Conservation (phyloP, 108 stramenopile genomes). For the Discostella stelligeroides region DNA sequence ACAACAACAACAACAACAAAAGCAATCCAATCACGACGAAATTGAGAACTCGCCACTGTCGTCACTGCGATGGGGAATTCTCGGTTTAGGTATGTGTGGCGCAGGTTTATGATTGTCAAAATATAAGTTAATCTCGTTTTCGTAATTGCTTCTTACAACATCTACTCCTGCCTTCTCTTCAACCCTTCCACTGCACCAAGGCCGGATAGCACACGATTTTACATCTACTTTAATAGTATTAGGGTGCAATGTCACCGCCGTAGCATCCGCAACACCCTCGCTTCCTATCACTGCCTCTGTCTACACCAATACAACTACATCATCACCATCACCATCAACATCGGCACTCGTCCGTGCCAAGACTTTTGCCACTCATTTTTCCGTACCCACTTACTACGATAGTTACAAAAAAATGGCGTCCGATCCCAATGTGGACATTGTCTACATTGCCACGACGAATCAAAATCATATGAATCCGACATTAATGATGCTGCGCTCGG, state of each 20-base stretch:
- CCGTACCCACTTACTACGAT: constrained; percentile 42
- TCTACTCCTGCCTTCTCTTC: too few species aligned
- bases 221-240: constrained; percentile 44
- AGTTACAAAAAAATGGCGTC: constrained; percentile 65
- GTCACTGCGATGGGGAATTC: constrained; percentile 72
- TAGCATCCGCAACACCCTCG: constrained; percentile 10
- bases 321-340: constrained; percentile 1
- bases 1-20: too few species aligned
- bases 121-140: too few species aligned
- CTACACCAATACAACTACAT: too few species aligned
- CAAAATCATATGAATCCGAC: constrained; percentile 61
- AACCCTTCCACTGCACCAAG: not conserved
- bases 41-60: too few species aligned
- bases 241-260: constrained; percentile 34
- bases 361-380: constrained; percentile 23
- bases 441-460: constrained; percentile 44
- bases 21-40: too few species aligned
- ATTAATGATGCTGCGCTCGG: constrained; percentile 56
- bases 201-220: constrained; percentile 65
- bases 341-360: constrained; percentile 15
- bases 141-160: too few species aligned
- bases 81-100: constrained; percentile 66
- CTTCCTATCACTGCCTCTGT: not conserved
- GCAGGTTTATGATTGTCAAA: constrained; percentile 2
- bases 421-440: constrained; percentile 63